Base-by-base conservation (phyloP, 495 filamentous ascomycete genomes). In the Trichoderma parareesei region DNA sequence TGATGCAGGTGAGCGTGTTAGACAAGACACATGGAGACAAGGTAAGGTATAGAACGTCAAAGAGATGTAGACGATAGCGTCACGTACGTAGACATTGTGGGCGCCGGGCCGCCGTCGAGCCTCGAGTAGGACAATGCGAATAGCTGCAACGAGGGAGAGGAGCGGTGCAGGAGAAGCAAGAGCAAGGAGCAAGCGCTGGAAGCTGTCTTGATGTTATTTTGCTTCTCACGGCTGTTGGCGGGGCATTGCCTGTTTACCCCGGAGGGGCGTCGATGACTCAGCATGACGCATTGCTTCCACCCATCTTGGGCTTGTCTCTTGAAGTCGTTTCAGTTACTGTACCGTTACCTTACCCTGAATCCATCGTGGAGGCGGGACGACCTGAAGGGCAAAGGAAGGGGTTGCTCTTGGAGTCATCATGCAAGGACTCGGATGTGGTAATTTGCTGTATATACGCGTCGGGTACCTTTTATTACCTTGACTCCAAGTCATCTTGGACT, bases 211-310 rank as follows among this genome's bases (percentile, higher is more conserved):
- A 57, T 9, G 11, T 57, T 27, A 7, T 33, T 37, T 33, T 33
- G 48, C 48, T 33, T 55, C 27, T 27, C 27, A 27, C 27, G 20
- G 53, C 27, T 57, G 53, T 57, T 57, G 53, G 53, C 53, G 53
- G 53, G 53, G 53, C 53, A 57, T 57, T 38, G 20, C 10, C 53
- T 5, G 53, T 20, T 14, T 14, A 37, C 6, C 53, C 27, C 37
- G 4, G 53, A 57, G 53, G 53, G 53, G 53, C 27, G 13, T 35
- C 7, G 53, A 57, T 57, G 53, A 57, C 53, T 57, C 53, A 57
- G 53, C 53, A 27, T 27, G 27, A 27, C 27, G 27, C 27, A 27
- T 27, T 27, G 27, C 27, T 27, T 27, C 27, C 27, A 27, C 27
- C 27, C 1, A 27, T 27, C 27, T 0, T 27, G 27, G 27, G 27